Conservation (phyloP, 75 land plant species). For the Ceratopteris richardii region DNA sequence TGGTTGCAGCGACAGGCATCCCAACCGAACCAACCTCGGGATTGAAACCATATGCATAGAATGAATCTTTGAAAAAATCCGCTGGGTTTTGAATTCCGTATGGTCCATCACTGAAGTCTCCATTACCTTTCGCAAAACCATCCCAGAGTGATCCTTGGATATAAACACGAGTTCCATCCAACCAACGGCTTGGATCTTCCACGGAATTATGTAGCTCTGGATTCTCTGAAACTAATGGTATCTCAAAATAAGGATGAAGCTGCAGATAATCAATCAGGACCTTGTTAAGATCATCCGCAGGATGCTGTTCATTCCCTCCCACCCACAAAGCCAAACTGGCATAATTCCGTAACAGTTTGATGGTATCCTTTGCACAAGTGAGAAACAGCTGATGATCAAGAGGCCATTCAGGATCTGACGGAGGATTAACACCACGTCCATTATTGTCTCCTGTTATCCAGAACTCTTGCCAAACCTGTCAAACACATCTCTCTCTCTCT, state of each 20-base stretch:
- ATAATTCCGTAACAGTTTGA: conserved; percentile 83
- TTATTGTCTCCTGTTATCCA: conserved; percentile 97
- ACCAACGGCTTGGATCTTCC: conserved; percentile 67
- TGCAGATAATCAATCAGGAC: conserved; percentile 48
- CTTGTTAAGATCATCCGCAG: conserved; percentile 69
- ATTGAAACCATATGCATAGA: conserved; percentile 82
- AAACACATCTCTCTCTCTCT: conserved; percentile 3
- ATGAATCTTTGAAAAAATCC: conserved; percentile 70
- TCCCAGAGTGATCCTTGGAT: conserved; percentile 94
- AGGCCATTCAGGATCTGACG: conserved; percentile 84
- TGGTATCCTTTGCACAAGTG: conserved; percentile 81
- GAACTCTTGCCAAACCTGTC: conserved; percentile 98
- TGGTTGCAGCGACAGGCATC: conserved; percentile 86
- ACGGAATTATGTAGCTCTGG: conserved; percentile 2
- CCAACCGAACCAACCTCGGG: conserved; percentile 96
- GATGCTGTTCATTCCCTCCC: conserved; percentile 96
- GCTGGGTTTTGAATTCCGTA: conserved; percentile 84
- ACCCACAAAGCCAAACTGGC: conserved; percentile 97
- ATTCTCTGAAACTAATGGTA: neutral
- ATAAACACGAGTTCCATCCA: conserved; percentile 84
- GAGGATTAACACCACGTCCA: conserved; percentile 74
- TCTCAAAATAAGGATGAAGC: conserved; percentile 51
- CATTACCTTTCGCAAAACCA: conserved; percentile 91
- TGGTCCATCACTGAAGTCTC: conserved; percentile 85
- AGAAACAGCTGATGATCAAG: conserved; percentile 82